Percentiles rank a stretch among this genome's conserved stretches.
Evolutionary conservation across 2,329 filamentous ascomycete genomes (phyloP).

Genomic region (Pseudogymnoascus sp.): DNA sequence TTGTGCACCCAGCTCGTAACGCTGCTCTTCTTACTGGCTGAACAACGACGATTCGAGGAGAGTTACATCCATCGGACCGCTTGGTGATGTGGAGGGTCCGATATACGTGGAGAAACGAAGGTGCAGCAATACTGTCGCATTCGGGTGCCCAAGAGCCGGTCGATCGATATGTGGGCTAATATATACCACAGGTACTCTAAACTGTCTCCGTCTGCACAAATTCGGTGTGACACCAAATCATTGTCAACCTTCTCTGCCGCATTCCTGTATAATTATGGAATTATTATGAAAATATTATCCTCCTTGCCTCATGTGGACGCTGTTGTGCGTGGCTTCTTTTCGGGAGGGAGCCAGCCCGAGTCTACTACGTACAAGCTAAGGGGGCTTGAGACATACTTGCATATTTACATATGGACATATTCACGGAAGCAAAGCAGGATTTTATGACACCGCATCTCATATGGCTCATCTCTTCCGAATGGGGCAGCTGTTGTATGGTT

Average conservation of each 20-base stretch:
- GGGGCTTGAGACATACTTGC: not conserved
- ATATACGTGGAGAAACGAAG: not conserved
- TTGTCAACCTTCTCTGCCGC: not conserved
- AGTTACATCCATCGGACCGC: not conserved
- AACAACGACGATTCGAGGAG: not conserved
- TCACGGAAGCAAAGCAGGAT: not conserved
- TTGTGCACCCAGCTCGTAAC: not conserved
- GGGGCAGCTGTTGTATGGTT: not conserved
- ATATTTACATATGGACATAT: not conserved
- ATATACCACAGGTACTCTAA: not conserved
- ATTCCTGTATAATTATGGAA: not conserved
- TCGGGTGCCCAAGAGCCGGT: not conserved
- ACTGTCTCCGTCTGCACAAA: not conserved
- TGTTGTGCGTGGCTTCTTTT: not conserved
- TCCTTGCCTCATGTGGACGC: not conserved
- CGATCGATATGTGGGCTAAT: not conserved
- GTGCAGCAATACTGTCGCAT: not conserved
- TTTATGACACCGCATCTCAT: not conserved
- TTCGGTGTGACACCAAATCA: not conserved
- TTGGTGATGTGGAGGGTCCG: not conserved
- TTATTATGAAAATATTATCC: slow-evolving; percentile 1
- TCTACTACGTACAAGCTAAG: not conserved
- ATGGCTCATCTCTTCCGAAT: not conserved
- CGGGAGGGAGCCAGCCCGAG: not conserved
- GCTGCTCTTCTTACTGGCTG: not conserved